Evolutionary conservation across 345 rosid species (phyloP), one percentile per base, ranked within the genome.

Genomic region (Rubroshorea leprosula): DNA sequence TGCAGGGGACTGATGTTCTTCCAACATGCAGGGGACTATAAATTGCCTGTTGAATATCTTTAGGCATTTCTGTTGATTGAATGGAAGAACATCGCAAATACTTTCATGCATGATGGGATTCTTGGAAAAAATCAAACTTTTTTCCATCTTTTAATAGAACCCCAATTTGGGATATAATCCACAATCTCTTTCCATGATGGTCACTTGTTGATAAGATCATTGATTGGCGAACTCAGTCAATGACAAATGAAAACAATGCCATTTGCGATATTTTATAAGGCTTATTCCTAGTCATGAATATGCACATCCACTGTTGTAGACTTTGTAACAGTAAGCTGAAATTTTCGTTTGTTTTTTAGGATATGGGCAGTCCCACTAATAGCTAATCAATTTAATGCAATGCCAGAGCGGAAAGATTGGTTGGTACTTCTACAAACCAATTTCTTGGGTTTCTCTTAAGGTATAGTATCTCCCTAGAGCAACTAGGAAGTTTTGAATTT

Each of bases 41-140:
- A n/a, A n/a, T n/a, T n/a, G n/a, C n/a, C n/a, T n/a, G n/a, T n/a
- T n/a, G n/a, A n/a, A n/a, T n/a, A n/a, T n/a, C n/a, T n/a, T n/a
- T n/a, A n/a, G n/a, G n/a, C n/a, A n/a, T n/a, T n/a, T n/a, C n/a
- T n/a, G n/a, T n/a, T n/a, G n/a, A n/a, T n/a, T n/a, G n/a, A n/a
- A n/a, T n/a, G n/a, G n/a, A n/a, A n/a, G n/a, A n/a, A n/a, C n/a
- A n/a, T n/a, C n/a, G n/a, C n/a, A n/a, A n/a, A n/a, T n/a, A n/a
- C n/a, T n/a, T n/a, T n/a, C n/a, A n/a, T n/a, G n/a, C n/a, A n/a
- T 70, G 68, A 76, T 80, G 74, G 72, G 81, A 80, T 84, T 84
- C 76, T 80, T 75, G 61, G 50, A 60, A 59, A 76, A 66, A 60
- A 56, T 47, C 61, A 27, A 17, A 18, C n/a, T n/a, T 67, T 43